A percentile compares a stretch with the other conserved stretches of the same genome.
Evolutionary conservation across 305 asterid genomes (phyloP).

Genomic region (Fraxinus velutina): DNA sequence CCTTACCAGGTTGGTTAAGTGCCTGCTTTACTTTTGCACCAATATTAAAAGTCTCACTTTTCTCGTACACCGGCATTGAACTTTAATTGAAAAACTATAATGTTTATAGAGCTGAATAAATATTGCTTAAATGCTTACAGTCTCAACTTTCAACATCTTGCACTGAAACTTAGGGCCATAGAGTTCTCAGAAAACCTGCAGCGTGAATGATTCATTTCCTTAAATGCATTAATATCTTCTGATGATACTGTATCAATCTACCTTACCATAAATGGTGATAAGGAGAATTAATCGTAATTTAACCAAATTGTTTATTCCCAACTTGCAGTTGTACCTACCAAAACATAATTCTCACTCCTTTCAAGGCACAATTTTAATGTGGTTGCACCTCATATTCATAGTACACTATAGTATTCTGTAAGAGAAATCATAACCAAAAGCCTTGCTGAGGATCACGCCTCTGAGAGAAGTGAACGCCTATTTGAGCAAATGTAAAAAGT

Average conservation of each 20-base stretch:
- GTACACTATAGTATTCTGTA: not conserved
- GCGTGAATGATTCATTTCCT: slow-evolving; percentile 9
- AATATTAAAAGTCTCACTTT: not conserved
- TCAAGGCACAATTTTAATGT: slow-evolving; percentile 9
- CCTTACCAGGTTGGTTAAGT: slow-evolving; percentile 17
- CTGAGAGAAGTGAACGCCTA: slow-evolving; percentile 22
- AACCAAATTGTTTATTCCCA: slow-evolving; percentile 20
- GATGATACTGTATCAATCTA: slow-evolving; percentile 13
- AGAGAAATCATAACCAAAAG: slow-evolving; percentile 23
- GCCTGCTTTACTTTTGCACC: not conserved
- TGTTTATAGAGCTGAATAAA: not conserved
- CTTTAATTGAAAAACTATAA: not conserved
- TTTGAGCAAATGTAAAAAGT: slow-evolving; percentile 8
- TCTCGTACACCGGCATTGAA: not conserved
- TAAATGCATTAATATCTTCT: slow-evolving; percentile 9
- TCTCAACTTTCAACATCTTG: slow-evolving; percentile 33
- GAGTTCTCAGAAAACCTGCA: slow-evolving; percentile 19
- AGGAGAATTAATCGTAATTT: slow-evolving; percentile 21
- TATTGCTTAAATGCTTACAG: not conserved
- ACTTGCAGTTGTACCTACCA: slow-evolving; percentile 20
- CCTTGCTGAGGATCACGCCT: slow-evolving; percentile 26
- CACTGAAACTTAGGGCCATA: slow-evolving; percentile 35
- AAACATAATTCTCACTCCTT: slow-evolving; percentile 23
- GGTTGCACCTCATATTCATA: slow-evolving; percentile 7
- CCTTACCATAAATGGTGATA: slow-evolving; percentile 15